These are phyloP conservation scores for Camelina hispida DNA, from an alignment of 345 rosid genomes.

Conservation along the genomic window DNA sequence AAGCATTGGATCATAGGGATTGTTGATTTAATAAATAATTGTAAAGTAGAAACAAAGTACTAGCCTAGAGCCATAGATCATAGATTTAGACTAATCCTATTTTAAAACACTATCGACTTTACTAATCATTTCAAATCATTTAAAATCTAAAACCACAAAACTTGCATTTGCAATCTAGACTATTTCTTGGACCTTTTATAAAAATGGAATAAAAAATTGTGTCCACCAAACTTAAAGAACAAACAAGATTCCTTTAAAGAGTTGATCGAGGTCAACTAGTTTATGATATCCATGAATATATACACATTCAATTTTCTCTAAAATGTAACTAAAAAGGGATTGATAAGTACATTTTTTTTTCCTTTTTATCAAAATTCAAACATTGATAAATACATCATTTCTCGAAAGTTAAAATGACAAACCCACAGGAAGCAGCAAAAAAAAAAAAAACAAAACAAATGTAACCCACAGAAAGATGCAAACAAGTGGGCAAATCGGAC, in stretches of 20 bases:
- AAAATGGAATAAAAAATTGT: neutral
- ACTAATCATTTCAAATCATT: neutral
- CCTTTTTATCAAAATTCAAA: no score
- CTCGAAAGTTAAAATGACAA: neutral
- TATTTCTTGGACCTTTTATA: neutral
- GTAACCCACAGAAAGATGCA: conserved; percentile 32
- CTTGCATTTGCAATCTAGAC: neutral
- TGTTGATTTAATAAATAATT: neutral
- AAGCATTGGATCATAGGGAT: neutral
- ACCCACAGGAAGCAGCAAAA: neutral
- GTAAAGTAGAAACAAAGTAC: neutral
- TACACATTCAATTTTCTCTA: no score
- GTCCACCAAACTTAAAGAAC: neutral
- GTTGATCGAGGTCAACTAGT: no score
- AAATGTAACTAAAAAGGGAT: neutral
- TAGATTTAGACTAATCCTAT: neutral
- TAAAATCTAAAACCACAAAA: neutral
- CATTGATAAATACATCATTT: neutral
- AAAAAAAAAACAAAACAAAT: neutral
- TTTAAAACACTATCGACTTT: neutral
- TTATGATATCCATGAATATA: no score
- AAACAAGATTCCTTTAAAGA: no score
- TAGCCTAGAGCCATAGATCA: neutral
- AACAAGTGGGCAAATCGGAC: conserved; percentile 43
- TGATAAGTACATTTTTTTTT: neutral